Evolutionary conservation across 495 filamentous ascomycete species (phyloP).

Genomic region (Neurospora africana): DNA sequence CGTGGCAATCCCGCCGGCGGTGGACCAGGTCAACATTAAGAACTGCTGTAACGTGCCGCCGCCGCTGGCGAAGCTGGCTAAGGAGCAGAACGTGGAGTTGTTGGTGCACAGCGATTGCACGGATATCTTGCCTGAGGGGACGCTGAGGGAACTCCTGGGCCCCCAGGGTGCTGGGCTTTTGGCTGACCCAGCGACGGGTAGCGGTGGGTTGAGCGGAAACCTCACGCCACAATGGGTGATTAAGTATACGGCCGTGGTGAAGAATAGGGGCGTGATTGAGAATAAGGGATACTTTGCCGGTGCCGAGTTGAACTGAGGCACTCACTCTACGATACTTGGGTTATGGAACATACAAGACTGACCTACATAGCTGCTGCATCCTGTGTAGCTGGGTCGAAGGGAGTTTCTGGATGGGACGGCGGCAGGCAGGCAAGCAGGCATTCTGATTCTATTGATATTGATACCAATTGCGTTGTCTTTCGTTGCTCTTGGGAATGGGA

Average conservation of each 20-base stretch:
- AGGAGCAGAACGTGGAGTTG: slow-evolving; percentile 73
- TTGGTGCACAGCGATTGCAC: slow-evolving; percentile 92
- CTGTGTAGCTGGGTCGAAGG: not conserved
- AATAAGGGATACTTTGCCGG: slow-evolving; percentile 95
- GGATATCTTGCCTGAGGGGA: slow-evolving; percentile 78
- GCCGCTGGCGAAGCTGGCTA: slow-evolving; percentile 73
- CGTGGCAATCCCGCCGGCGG: slow-evolving; percentile 63
- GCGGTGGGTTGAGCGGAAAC: slow-evolving; percentile 54
- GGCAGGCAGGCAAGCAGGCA: not conserved
- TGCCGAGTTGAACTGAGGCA: slow-evolving; percentile 45
- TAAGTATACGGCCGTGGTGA: slow-evolving; percentile 97
- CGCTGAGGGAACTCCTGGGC: slow-evolving; percentile 71
- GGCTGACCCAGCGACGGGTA: slow-evolving; percentile 32
- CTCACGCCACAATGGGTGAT: slow-evolving; percentile 86
- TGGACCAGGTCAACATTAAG: slow-evolving; percentile 94
- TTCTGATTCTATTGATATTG: not conserved
- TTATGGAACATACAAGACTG: not conserved
- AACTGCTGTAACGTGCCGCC: slow-evolving; percentile 96
- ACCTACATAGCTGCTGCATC: not conserved
- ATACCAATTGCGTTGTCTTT: slow-evolving; percentile 1
- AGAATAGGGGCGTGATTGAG: slow-evolving; percentile 92
- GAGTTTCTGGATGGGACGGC: not conserved
- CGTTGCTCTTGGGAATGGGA: not conserved
- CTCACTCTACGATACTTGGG: not conserved
- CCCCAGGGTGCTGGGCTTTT: slow-evolving; percentile 58